A percentile compares a stretch with the other conserved stretches of the same genome.
Evolutionary conservation across 2,329 filamentous ascomycete genomes (phyloP).

Genomic region (Gaeumannomyces sp.): DNA sequence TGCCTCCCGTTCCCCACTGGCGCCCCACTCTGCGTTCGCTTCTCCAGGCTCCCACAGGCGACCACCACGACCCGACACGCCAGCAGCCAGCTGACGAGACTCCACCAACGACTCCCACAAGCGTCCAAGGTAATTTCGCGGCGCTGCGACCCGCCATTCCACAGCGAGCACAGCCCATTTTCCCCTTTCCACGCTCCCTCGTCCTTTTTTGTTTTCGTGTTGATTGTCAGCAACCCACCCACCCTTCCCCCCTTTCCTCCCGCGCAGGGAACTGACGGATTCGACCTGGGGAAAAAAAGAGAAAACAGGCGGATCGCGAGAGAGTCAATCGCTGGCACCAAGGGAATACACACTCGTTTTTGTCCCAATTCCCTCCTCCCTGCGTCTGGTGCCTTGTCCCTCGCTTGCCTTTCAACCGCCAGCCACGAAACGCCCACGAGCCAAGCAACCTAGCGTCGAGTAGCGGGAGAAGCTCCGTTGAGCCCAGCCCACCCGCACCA

Average conservation of each 20-base stretch:
- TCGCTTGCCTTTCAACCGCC: too few relatives aligned
- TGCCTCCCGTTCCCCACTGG: background rate
- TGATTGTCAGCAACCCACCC: background rate
- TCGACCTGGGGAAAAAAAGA: background rate
- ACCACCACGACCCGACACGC: too few relatives aligned
- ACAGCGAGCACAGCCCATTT: background rate
- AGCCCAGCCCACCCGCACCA: background rate
- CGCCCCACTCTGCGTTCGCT: background rate
- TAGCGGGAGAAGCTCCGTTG: background rate
- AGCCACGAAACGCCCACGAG: background rate
- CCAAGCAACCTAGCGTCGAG: background rate
- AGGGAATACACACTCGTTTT: background rate
- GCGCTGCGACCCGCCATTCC: background rate
- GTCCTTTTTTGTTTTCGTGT: background rate
- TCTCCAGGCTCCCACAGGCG: background rate
- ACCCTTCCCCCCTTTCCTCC: background rate
- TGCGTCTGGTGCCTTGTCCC: background rate
- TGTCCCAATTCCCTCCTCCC: background rate
- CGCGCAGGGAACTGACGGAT: too few relatives aligned
- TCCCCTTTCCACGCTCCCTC: background rate
- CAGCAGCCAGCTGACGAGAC: background rate
- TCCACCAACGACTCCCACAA: background rate
- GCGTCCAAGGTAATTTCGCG: background rate
- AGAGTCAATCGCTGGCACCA: background rate
- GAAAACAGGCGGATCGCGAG: background rate